A percentile compares a stretch with the other conserved stretches of the same genome.
phyloP scores from a whole-genome alignment of 345 rosid genomes.

The Mangifera indica region DNA sequence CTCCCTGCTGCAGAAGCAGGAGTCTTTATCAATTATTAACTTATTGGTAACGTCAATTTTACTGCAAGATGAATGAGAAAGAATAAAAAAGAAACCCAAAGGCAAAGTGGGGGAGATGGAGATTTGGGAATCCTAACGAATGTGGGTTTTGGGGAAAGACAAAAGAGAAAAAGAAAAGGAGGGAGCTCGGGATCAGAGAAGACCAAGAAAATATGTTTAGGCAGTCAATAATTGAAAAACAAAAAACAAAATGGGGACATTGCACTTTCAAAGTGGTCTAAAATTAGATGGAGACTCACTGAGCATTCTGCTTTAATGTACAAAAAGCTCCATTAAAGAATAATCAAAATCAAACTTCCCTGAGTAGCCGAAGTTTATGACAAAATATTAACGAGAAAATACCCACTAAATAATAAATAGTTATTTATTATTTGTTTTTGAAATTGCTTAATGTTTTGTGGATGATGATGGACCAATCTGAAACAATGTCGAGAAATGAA shows the following conservation, averaged over 20 bases:
- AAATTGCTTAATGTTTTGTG: constrained; percentile 11
- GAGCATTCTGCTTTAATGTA: constrained; percentile 23
- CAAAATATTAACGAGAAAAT: background rate
- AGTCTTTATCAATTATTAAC: too few relatives aligned
- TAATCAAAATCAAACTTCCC: background rate
- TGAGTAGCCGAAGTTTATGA: constrained; percentile 39
- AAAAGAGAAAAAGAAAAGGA: constrained; percentile 33
- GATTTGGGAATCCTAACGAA: constrained; percentile 3
- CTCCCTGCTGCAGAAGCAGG: background rate
- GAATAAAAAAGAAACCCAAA: background rate
- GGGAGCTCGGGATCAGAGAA: constrained; percentile 51
- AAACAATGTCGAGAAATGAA: constrained; percentile 45
- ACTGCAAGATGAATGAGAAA: too few relatives aligned
- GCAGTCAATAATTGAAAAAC: constrained; percentile 30
- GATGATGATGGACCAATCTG: constrained; percentile 40
- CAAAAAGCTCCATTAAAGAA: constrained; percentile 13
- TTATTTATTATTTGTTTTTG: background rate
- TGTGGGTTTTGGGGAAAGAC: constrained; percentile 28
- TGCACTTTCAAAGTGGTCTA: constrained; percentile 21
- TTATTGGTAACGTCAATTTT: too few relatives aligned
- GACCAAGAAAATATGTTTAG: background rate
- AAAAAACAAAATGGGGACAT: constrained; percentile 25
- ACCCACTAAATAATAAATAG: background rate
- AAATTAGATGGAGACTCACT: constrained; percentile 12
- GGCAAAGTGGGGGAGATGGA: background rate